These are phyloP conservation scores for Aureobasidium sp. DNA, from an alignment of 2,329 filamentous ascomycete species.

Conservation along the genomic window DNA sequence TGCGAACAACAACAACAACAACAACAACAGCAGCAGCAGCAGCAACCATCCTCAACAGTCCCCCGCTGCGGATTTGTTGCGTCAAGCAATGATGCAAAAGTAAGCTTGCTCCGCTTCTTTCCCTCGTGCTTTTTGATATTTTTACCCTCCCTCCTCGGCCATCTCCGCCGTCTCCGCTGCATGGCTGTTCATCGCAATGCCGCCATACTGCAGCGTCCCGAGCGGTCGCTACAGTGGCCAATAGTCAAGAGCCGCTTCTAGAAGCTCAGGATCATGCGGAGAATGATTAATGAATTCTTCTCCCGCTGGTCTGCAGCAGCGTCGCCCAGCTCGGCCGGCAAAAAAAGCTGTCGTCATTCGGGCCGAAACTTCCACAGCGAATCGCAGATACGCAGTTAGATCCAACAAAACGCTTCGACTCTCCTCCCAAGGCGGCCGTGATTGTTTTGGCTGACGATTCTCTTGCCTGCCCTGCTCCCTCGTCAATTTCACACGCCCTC, in stretches of 20 bases:
- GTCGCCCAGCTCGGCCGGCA: neutral
- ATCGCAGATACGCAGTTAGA: neutral
- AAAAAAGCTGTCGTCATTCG: slow-evolving; percentile 12
- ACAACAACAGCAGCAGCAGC: no score
- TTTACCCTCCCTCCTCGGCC: neutral
- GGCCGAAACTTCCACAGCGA: neutral
- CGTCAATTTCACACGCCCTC: neutral
- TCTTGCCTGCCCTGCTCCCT: neutral
- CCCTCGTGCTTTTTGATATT: slow-evolving; percentile 11
- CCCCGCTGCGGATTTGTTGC: slow-evolving; percentile 47
- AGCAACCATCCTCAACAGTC: slow-evolving; percentile 28
- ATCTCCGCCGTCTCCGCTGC: neutral
- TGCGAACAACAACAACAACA: slow-evolving; percentile 38
- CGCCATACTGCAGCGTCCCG: slow-evolving; percentile 5
- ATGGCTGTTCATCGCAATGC: neutral
- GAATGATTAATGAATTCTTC: neutral
- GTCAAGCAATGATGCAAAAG: slow-evolving; percentile 50
- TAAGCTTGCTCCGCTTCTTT: slow-evolving; percentile 33
- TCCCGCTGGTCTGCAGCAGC: neutral
- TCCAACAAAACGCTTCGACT: slow-evolving; percentile 5
- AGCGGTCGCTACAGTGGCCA: neutral
- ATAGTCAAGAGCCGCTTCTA: neutral
- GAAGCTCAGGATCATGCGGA: neutral
- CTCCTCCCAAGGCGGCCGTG: neutral
- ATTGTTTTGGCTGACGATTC: neutral